These are phyloP conservation scores for Crepidotus variabilis DNA, from an alignment of 768 basidiomycete species.

Conservation along the genomic window DNA sequence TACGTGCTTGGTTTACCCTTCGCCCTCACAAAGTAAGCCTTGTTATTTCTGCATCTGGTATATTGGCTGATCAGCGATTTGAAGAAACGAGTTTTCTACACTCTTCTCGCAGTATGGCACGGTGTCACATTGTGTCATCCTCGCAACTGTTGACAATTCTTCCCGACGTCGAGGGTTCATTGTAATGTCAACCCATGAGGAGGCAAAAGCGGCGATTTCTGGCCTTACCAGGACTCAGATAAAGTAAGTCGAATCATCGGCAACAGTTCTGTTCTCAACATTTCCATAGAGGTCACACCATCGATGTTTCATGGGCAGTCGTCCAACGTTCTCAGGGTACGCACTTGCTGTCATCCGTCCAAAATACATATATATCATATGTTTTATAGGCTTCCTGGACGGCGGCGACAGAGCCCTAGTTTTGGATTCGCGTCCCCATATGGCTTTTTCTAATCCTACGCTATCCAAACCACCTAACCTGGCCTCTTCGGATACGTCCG, in stretches of 20 bases:
- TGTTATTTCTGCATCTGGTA: neutral
- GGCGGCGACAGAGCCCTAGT: slow-evolving; percentile 74
- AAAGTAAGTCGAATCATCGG: slow-evolving; percentile 40
- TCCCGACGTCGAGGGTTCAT: slow-evolving; percentile 82
- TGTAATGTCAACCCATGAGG: slow-evolving; percentile 72
- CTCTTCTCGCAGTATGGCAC: slow-evolving; percentile 64
- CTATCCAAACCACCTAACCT: slow-evolving; percentile 20
- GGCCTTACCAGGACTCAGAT: slow-evolving; percentile 64
- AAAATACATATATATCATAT: neutral
- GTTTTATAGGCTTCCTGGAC: slow-evolving; percentile 66
- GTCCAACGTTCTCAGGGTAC: slow-evolving; percentile 82
- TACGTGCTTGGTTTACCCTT: slow-evolving; percentile 85
- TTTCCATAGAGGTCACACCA: slow-evolving; percentile 55
- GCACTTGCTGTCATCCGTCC: neutral
- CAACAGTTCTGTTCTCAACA: slow-evolving; percentile 5
- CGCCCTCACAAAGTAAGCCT: slow-evolving; percentile 63
- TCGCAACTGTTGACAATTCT: slow-evolving; percentile 81
- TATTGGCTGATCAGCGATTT: neutral
- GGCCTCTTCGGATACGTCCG: slow-evolving; percentile 27
- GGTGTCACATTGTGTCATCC: slow-evolving; percentile 74
- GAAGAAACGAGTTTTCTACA: slow-evolving; percentile 52
- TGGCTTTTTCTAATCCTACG: slow-evolving; percentile 22
- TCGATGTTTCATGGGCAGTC: slow-evolving; percentile 86
- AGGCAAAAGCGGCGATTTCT: slow-evolving; percentile 68
- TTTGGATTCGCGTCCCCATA: slow-evolving; percentile 43